phyloP scores from a whole-genome alignment of 75 land plant genomes.

The Cupressus sempervirens region DNA sequence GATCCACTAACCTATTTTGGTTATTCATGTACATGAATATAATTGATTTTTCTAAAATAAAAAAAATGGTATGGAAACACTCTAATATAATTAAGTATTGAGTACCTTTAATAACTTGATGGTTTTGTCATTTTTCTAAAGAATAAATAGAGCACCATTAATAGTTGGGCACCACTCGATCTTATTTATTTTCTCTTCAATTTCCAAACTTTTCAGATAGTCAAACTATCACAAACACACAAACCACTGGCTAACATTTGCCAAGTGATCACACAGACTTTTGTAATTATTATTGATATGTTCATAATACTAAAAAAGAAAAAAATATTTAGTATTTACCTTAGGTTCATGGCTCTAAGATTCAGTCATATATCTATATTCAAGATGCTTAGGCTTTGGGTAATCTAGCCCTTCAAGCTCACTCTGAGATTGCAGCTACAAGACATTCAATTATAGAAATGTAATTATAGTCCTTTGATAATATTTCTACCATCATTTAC shows the following conservation, averaged over 20 bases:
- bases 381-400: slow-evolving; percentile 32
- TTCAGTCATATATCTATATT: slow-evolving; percentile 70
- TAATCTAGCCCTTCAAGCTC: slow-evolving; percentile 61
- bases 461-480: too few relatives aligned
- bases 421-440: slow-evolving; percentile 34
- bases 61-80: background rate
- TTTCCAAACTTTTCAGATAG: slow-evolving; percentile 79
- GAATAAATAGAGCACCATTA: slow-evolving; percentile 60
- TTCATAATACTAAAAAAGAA: background rate
- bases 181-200: slow-evolving; percentile 88
- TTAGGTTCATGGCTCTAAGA: slow-evolving; percentile 93
- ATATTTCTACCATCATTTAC: too few relatives aligned
- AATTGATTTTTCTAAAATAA: background rate
- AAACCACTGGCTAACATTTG: background rate
- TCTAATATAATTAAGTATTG: too few relatives aligned
- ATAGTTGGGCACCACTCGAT: slow-evolving; percentile 68
- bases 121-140: slow-evolving; percentile 85
- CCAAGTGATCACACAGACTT: background rate
- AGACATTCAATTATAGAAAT: too few relatives aligned
- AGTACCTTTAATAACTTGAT: slow-evolving; percentile 88
- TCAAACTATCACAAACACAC: slow-evolving; percentile 54
- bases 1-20: background rate
- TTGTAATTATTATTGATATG: background rate
- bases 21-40: background rate
- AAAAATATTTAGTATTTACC: slow-evolving; percentile 30